Conservation (phyloP, 768 basidiomycete genomes). For the Dendrothele bispora region DNA sequence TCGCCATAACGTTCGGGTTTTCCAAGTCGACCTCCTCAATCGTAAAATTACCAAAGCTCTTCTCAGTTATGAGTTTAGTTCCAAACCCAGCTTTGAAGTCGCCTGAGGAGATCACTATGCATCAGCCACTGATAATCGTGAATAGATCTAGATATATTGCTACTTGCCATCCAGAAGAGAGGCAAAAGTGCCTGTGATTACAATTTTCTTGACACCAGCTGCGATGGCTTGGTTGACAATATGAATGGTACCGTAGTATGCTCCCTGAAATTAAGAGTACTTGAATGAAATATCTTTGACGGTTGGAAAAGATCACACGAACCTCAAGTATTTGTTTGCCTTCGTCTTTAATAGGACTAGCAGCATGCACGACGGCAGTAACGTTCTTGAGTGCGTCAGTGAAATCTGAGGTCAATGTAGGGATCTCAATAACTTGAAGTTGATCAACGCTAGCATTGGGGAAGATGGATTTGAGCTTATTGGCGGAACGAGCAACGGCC, state of each 20-base stretch:
- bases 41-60: constrained; percentile 9
- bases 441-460: constrained; percentile 5
- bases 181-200: constrained; percentile 9
- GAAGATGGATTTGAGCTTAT: constrained; percentile 6
- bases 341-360: background rate
- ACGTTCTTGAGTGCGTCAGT: constrained; percentile 16
- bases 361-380: constrained; percentile 6
- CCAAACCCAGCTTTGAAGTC: constrained; percentile 8
- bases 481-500: constrained; percentile 3
- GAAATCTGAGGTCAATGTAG: constrained; percentile 9
- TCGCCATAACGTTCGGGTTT: background rate
- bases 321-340: constrained; percentile 8
- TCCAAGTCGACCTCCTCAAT: constrained; percentile 3
- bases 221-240: constrained; percentile 11
- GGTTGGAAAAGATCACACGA: background rate
- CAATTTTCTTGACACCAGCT: constrained; percentile 11
- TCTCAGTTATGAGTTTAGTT: background rate
- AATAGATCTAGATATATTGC: background rate
- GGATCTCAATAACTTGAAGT: constrained; percentile 5
- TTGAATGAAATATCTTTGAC: background rate
- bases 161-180: constrained; percentile 7
- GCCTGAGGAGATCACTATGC: background rate
- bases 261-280: background rate
- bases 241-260: constrained; percentile 8
- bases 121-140: background rate